Conservation (phyloP, 306 rosid genomes). For the Neltuma alba region DNA sequence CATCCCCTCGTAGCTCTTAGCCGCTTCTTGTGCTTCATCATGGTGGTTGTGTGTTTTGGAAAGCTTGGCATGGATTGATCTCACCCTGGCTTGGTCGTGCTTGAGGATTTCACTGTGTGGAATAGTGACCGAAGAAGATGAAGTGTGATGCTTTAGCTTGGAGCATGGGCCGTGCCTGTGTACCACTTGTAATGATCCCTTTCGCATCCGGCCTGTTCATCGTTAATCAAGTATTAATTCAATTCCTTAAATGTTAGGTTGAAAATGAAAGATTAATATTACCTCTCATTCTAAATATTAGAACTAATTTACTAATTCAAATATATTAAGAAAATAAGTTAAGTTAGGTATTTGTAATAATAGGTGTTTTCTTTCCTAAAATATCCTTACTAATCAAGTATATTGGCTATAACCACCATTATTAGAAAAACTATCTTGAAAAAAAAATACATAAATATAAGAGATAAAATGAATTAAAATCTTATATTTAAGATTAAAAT, state of each 20-base stretch:
- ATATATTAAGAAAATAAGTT: too few species aligned
- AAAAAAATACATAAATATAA: too few species aligned
- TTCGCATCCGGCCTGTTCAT: slow-evolving; percentile 37
- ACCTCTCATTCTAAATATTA: too few species aligned
- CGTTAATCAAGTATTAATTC: neutral
- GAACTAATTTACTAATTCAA: too few species aligned
- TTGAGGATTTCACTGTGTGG: slow-evolving; percentile 44
- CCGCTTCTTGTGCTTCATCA: neutral
- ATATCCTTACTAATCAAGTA: too few species aligned
- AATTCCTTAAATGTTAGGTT: neutral
- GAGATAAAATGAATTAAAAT: too few species aligned
- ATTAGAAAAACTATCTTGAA: too few species aligned
- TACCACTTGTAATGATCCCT: slow-evolving; percentile 50
- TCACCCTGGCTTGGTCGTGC: slow-evolving; percentile 50
- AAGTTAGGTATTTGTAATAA: too few species aligned
- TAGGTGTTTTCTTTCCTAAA: too few species aligned
- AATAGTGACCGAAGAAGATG: neutral
- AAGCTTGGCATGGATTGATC: slow-evolving; percentile 40
- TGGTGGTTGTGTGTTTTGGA: neutral
- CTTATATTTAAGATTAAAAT: too few species aligned
- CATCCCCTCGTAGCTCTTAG: too few species aligned
- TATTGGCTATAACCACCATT: too few species aligned
- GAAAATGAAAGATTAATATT: neutral
- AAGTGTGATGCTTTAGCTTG: slow-evolving; percentile 21
- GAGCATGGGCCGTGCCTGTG: slow-evolving; percentile 72